Conservation (phyloP, 148 eudicot species). For the Chenopodium formosanum region DNA sequence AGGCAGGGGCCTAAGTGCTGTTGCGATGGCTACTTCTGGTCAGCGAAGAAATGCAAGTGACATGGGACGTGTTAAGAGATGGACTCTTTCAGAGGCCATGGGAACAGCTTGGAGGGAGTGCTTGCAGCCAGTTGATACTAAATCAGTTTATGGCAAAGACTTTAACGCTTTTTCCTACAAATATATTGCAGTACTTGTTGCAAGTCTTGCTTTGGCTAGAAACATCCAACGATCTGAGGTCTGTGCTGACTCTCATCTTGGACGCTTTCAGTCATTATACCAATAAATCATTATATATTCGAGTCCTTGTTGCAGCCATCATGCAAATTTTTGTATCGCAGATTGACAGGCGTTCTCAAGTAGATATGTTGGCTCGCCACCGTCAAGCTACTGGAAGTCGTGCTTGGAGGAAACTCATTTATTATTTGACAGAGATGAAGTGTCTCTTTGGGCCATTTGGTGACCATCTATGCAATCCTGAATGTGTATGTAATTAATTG, state of each 20-base stretch:
- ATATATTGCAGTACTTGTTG: constrained; percentile 91
- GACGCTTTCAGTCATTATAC: not conserved
- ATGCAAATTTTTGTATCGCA: constrained; percentile 27
- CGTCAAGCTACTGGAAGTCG: constrained; percentile 71
- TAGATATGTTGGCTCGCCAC: constrained; percentile 60
- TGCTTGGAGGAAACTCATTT: constrained; percentile 94
- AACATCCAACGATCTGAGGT: constrained; percentile 99
- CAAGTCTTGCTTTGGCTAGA: constrained; percentile 94
- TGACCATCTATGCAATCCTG: constrained; percentile 55
- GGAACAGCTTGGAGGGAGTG: constrained; percentile 98
- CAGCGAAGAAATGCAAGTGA: constrained; percentile 84
- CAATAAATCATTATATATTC: not conserved
- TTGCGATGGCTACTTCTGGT: constrained; percentile 98
- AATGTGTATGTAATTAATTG: constrained; percentile 47
- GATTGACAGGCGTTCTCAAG: constrained; percentile 90
- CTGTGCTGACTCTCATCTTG: constrained; percentile 19
- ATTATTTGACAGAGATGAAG: constrained; percentile 73
- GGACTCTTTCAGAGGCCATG: constrained; percentile 98
- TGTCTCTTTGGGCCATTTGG: constrained; percentile 88
- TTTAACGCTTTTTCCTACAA: constrained; percentile 90
- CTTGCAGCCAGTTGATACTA: constrained; percentile 86
- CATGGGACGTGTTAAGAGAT: constrained; percentile 81
- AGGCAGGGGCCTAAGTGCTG: constrained; percentile 99
- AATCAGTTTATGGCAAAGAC: constrained; percentile 89
- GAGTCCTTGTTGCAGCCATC: not conserved